Evolutionary conservation across 208 protist species (phyloP).

Genomic region (Leishmania amazonensis): DNA sequence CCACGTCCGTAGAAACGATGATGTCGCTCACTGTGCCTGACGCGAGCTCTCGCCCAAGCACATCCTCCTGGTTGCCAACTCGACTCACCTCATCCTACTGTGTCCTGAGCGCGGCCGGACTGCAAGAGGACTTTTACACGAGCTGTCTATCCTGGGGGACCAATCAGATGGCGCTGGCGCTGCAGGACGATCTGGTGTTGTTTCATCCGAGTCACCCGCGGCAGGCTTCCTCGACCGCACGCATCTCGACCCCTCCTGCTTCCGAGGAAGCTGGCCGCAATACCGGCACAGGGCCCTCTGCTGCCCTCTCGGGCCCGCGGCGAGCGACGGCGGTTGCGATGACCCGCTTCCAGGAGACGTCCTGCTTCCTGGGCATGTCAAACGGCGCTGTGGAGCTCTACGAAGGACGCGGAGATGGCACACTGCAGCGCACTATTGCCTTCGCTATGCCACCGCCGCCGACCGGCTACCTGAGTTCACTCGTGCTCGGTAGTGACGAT

Average conservation of each 20-base stretch:
- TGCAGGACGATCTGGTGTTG: slow-evolving; percentile 69
- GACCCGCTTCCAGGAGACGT: slow-evolving; percentile 50
- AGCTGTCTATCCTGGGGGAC: slow-evolving; percentile 74
- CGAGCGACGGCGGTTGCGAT: slow-evolving; percentile 57
- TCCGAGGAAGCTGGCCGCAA: not conserved
- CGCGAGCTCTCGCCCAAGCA: not conserved
- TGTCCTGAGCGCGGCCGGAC: slow-evolving; percentile 66
- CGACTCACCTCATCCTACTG: slow-evolving; percentile 78
- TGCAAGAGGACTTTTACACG: slow-evolving; percentile 85
- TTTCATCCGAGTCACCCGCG: slow-evolving; percentile 64
- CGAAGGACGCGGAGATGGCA: slow-evolving; percentile 43
- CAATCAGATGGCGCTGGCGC: slow-evolving; percentile 58
- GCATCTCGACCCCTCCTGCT: slow-evolving; percentile 13
- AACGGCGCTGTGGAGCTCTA: slow-evolving; percentile 64
- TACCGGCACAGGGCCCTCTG: slow-evolving; percentile 1
- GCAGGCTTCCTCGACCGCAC: slow-evolving; percentile 35
- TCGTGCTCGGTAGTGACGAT: slow-evolving; percentile 13
- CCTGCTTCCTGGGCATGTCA: slow-evolving; percentile 62
- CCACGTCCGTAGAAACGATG: slow-evolving; percentile 18
- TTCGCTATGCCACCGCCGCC: slow-evolving; percentile 66
- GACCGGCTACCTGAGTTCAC: slow-evolving; percentile 27
- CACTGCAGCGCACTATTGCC: slow-evolving; percentile 28
- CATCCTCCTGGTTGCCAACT: slow-evolving; percentile 54
- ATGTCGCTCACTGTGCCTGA: slow-evolving; percentile 4
- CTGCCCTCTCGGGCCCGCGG: not conserved